Base-by-base conservation (phyloP, 768 basidiomycete genomes). In the Boletus vermiculosoides region DNA sequence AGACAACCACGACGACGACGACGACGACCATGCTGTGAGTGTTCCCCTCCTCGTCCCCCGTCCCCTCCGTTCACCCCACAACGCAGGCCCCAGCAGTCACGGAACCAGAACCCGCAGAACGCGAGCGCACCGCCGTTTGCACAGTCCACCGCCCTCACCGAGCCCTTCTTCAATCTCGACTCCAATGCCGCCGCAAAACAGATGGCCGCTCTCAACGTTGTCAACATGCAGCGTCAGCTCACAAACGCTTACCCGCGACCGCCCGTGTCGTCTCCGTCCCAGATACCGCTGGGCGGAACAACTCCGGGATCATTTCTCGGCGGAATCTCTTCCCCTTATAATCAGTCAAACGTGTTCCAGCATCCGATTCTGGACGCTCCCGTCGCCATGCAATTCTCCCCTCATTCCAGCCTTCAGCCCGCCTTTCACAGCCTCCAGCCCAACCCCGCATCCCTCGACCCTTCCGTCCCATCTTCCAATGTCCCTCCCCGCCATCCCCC, bases 181-280 rank as follows among this genome's bases (percentile, higher is more conserved):
- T 77, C 86, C 57, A 78, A 80, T 50, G 78, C 83, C 45, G 83
- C 80, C 49, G 86, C 86, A 56, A 92, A 91, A 71, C 90, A 92
- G 74, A 88, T 91, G 83, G 87, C 88, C 31, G 86, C 86, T 11
- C 82, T 92, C 62, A 84, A 78, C 64, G 85, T 81, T 52, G 86
- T 78, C 48, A 84, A 78, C 63, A 62, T 66, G 54, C 71, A 69
- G 53, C 69, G 71, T 18, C 78, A 83, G 63, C 81, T 83, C 67
- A 78, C 84, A 73, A 80, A 82, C 62, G 74, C 78, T 57, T 82
- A 81, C 66, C 83, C 81, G 61, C 79, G 76, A 58, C 73, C 59
- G 62, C 71, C 70, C 61, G 71, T 72, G 71, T 75, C 68, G 33
- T 65, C 72, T 37, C 57, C 77, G 55, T 69, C 73, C 34, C 69